A percentile compares a stretch with the other conserved stretches of the same genome.
Evolutionary conservation across 495 filamentous ascomycete species (phyloP).

Genomic region (Cladorrhinum samala): DNA sequence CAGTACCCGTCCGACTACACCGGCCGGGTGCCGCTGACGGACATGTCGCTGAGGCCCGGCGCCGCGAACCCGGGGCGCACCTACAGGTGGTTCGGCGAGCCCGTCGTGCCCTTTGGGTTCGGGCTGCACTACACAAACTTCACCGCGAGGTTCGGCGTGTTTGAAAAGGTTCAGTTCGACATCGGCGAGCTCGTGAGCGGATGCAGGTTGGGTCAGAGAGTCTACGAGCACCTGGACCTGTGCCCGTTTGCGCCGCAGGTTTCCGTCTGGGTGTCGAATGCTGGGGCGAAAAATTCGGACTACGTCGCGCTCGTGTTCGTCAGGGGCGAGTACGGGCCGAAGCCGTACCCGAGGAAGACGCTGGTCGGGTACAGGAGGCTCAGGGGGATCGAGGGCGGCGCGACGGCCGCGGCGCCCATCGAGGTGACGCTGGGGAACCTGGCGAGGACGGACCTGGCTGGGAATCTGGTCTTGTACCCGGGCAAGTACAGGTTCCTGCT

Average conservation of each 20-base stretch:
- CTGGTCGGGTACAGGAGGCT: conserved; percentile 54
- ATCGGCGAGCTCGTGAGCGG: conserved; percentile 19
- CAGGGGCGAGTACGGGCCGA: conserved; percentile 49
- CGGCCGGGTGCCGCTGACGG: conserved; percentile 31
- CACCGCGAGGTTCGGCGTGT: conserved; percentile 33
- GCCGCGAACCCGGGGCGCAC: conserved; percentile 33
- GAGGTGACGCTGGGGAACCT: conserved; percentile 50
- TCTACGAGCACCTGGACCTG: conserved; percentile 28
- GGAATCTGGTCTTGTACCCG: conserved; percentile 56
- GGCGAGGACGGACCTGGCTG: conserved; percentile 48
- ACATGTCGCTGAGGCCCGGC: conserved; percentile 38
- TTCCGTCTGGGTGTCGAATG: conserved; percentile 41
- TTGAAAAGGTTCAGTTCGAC: conserved; percentile 8
- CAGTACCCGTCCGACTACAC: conserved; percentile 39
- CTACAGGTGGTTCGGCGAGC: conserved; percentile 36
- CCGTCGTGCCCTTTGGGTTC: conserved; percentile 43
- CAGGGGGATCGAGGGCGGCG: conserved; percentile 34
- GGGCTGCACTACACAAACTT: conserved; percentile 43
- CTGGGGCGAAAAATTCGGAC: conserved; percentile 45
- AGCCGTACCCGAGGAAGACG: conserved; percentile 55
- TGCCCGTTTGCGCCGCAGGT: conserved; percentile 39
- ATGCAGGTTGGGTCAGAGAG: conserved; percentile 11
- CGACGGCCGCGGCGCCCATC: conserved; percentile 35
- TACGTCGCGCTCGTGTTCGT: conserved; percentile 54
- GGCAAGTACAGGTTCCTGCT: conserved; percentile 54